phyloP scores from a whole-genome alignment of 305 asterid species.

The Rubia peregrina region DNA sequence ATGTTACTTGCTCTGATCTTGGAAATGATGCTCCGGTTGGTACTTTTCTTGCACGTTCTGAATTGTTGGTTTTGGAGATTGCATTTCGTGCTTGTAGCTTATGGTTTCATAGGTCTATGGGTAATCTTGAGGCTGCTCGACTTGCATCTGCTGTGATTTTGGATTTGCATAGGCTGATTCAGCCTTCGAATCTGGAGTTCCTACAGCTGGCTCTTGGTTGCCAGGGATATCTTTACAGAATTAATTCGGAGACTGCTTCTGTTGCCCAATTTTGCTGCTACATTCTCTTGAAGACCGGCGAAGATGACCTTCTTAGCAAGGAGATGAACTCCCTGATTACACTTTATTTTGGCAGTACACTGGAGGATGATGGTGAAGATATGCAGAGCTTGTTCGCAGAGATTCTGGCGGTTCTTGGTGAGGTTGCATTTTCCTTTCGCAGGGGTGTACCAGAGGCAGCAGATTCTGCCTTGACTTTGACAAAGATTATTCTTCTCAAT shows the following conservation, averaged over 20 bases:
- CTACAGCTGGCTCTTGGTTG: background rate
- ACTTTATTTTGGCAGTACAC: background rate
- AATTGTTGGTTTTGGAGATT: background rate
- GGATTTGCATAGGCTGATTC: background rate
- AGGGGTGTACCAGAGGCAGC: background rate
- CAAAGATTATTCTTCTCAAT: constrained; percentile 2
- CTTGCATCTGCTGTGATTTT: background rate
- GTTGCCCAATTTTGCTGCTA: background rate
- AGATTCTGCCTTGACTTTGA: background rate
- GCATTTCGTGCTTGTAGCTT: background rate
- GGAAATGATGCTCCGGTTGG: background rate
- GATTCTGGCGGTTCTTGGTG: background rate
- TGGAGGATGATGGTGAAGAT: background rate
- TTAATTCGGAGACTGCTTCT: background rate
- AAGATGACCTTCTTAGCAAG: background rate
- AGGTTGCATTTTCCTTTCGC: background rate
- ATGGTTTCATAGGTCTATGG: background rate
- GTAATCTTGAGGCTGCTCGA: background rate
- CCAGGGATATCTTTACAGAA: background rate
- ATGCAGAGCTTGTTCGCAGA: background rate
- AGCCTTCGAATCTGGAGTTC: constrained; percentile 2
- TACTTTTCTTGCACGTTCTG: background rate
- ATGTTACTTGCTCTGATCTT: background rate
- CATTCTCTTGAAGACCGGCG: background rate
- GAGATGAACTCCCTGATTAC: background rate